Evolutionary conservation across 2,329 filamentous ascomycete genomes (phyloP), one percentile per base, ranked within the genome.

Genomic region (Monosporascus sp.): DNA sequence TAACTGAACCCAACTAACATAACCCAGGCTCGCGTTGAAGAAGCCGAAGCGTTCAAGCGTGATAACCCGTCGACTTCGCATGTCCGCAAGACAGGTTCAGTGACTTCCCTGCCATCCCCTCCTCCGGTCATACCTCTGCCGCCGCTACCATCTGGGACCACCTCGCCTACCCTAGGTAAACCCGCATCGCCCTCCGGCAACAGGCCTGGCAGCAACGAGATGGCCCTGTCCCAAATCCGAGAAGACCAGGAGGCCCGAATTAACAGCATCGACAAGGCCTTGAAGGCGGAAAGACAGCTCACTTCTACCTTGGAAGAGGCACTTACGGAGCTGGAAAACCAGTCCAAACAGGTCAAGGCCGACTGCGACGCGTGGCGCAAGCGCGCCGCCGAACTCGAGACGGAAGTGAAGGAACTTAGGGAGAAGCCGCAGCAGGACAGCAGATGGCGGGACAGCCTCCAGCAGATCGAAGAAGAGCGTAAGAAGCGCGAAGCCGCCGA

Each of bases 191-290:
- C 74, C 61, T 82, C 69, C 70, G 82, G 65, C 71, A 83, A 61
- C 72, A 85, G 90, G 11, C 90, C 92, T 54, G 79, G 84, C 18
- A 95, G 90, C 77, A 95, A 94, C 69, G 90, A 96, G 64, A 81
- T 86, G 41, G 77, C 75, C 49, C 81, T 87, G 54, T 83, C 86
- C 48, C 92, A 97, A 64, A 81, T 96, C 59, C 84, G 93, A 55
- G 93, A 97, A 65, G 94, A 99, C 63, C 92, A 97, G 69, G 94
- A 99, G 68, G 89, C 90, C 44, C 91, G 92, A 58, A 95, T 99
- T 67, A 87, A 89, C 55, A 95, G 90, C 6, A 96, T 99, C 58
- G 93, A 99, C 77, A 97, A 97, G 76, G 91, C 97, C 67, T 81
- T 99, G 24, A 88, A 89, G 59, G 94, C 94, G 3, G 94, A 99